Evolutionary conservation across 371 early-diverging fungal species (phyloP).

Genomic region (Lichtheimia hyalospora): DNA sequence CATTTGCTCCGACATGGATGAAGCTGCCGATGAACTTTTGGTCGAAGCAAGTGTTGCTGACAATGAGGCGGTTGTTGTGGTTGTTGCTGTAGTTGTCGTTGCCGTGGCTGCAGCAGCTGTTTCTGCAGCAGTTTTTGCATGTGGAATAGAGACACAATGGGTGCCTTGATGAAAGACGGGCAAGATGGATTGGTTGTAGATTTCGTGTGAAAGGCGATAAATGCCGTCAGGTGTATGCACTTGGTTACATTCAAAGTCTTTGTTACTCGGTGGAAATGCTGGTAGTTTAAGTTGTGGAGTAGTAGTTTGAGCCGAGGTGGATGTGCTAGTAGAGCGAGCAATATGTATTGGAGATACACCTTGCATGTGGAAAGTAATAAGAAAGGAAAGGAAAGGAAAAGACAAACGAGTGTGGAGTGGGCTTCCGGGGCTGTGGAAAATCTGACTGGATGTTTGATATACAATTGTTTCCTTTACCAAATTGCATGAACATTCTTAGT

Average conservation of each 20-base stretch:
- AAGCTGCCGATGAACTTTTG: conserved; percentile 17
- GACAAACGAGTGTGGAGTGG: not conserved
- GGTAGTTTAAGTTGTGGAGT: conserved; percentile 9
- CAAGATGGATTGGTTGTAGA: conserved; percentile 45
- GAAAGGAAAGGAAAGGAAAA: not conserved
- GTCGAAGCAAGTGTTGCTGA: conserved; percentile 1
- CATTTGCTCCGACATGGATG: conserved; percentile 17
- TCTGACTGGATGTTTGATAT: not conserved
- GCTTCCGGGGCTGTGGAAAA: not conserved
- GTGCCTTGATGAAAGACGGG: conserved; percentile 55
- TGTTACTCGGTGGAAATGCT: conserved; percentile 45
- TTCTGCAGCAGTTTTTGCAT: conserved; percentile 25
- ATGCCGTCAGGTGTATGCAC: conserved; percentile 60
- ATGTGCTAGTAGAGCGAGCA: conserved; percentile 14
- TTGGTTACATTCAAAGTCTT: conserved; percentile 40
- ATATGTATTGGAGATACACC: conserved; percentile 10
- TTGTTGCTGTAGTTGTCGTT: not conserved
- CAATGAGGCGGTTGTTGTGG: conserved; percentile 5
- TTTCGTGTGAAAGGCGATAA: conserved; percentile 52
- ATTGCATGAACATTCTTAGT: not conserved
- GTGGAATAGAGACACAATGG: conserved; percentile 33
- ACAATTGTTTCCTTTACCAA: not conserved
- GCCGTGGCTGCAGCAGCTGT: not conserved
- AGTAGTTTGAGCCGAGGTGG: conserved; percentile 4
- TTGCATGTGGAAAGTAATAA: not conserved